phyloP scores from a whole-genome alignment of 176 grass and related monocot genomes.

The Aegilops umbellulata region DNA sequence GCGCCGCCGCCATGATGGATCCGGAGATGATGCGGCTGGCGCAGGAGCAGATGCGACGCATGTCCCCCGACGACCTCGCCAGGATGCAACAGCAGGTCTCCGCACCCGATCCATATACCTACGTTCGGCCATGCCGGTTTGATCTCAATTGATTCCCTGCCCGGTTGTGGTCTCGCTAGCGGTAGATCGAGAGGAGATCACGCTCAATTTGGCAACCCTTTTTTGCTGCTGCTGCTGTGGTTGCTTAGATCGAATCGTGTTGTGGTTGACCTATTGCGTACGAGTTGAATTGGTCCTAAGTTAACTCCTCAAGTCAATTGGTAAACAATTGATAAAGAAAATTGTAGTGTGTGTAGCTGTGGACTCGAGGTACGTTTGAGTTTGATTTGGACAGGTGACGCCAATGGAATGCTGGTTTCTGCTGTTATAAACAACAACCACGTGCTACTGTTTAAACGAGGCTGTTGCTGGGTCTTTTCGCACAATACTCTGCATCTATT shows the following conservation, averaged over 20 bases:
- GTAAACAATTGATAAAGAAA: background rate
- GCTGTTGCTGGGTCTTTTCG: background rate
- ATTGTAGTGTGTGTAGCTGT: background rate
- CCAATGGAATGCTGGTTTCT: background rate
- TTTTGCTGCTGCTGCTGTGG: background rate
- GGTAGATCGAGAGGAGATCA: constrained; percentile 17
- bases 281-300: background rate
- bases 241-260: background rate
- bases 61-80: constrained; percentile 81
- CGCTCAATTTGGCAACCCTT: background rate
- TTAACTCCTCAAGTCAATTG: background rate
- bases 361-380: background rate
- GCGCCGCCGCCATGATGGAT: constrained; percentile 66
- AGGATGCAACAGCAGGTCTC: constrained; percentile 92
- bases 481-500: background rate
- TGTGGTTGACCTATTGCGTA: background rate
- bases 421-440: background rate
- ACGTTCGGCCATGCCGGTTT: background rate
- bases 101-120: background rate
- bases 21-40: constrained; percentile 85
- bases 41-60: constrained; percentile 97
- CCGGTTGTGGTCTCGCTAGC: background rate
- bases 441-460: background rate
- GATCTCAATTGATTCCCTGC: background rate
- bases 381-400: constrained; percentile 14